phyloP scores from a whole-genome alignment of 1,284 basidiomycete genomes.

The Phlebopus sp. region DNA sequence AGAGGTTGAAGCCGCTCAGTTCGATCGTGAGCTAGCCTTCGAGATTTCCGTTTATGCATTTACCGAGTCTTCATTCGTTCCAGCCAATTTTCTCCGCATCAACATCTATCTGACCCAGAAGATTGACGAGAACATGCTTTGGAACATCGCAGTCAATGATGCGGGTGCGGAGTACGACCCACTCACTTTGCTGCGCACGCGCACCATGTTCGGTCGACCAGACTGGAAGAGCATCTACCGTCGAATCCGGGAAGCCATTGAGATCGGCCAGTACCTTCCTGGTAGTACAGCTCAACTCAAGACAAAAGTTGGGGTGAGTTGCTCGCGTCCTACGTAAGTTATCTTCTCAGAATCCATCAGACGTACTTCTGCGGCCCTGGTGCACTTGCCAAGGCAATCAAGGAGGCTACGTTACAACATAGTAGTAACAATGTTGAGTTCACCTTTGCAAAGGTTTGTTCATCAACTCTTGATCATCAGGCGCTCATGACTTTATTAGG shows the following conservation, averaged over 20 bases:
- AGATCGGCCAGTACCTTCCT: slow-evolving; percentile 74
- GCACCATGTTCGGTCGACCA: slow-evolving; percentile 86
- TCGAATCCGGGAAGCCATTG: slow-evolving; percentile 70
- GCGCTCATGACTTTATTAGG: slow-evolving; percentile 36
- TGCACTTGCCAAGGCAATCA: slow-evolving; percentile 69
- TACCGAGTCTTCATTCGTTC: not conserved
- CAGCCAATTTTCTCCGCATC: slow-evolving; percentile 86
- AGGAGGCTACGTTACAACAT: slow-evolving; percentile 60
- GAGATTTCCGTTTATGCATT: not conserved
- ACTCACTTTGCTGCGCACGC: slow-evolving; percentile 77
- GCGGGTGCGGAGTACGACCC: slow-evolving; percentile 82
- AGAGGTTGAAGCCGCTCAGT: slow-evolving; percentile 81
- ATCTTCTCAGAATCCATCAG: slow-evolving; percentile 33
- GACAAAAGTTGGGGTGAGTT: slow-evolving; percentile 75
- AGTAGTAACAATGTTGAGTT: slow-evolving; percentile 62
- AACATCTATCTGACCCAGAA: slow-evolving; percentile 89
- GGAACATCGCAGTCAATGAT: slow-evolving; percentile 87
- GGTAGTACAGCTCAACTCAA: slow-evolving; percentile 74
- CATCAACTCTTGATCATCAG: not conserved
- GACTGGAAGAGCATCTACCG: slow-evolving; percentile 81
- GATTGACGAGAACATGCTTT: slow-evolving; percentile 80
- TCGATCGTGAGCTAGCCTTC: slow-evolving; percentile 61
- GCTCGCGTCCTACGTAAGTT: not conserved
- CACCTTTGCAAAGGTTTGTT: slow-evolving; percentile 71
- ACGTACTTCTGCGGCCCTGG: slow-evolving; percentile 85